Conservation (phyloP, 2,329 filamentous ascomycete species). For the Diaporthe nobilis region DNA sequence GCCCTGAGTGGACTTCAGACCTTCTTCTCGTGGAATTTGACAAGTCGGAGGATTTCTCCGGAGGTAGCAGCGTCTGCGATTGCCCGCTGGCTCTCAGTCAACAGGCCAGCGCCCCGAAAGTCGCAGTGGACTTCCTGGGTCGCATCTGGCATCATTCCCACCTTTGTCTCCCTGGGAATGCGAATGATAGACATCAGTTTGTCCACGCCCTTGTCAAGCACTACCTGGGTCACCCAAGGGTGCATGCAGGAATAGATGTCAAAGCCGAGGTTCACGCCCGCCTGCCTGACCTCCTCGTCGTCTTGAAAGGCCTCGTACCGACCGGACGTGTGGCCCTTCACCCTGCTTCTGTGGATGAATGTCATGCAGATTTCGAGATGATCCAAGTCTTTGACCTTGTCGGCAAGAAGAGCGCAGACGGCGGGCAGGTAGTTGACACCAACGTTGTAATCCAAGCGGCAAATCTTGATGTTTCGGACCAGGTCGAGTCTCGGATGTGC, state of each 20-base stretch:
- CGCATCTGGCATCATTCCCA: background rate
- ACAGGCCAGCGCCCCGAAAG: background rate
- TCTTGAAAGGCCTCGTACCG: background rate
- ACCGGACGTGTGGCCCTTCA: no score
- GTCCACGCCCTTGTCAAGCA: background rate
- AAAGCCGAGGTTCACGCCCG: background rate
- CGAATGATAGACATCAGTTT: background rate
- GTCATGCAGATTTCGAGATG: background rate
- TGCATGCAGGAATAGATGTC: constrained; percentile 7
- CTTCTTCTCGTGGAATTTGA: background rate
- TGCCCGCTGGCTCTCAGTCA: background rate
- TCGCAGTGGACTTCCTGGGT: background rate
- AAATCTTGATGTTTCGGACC: background rate
- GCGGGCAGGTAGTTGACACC: background rate
- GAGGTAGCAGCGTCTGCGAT: background rate
- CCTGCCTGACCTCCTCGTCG: background rate
- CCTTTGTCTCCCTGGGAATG: background rate
- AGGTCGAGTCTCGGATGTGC: background rate
- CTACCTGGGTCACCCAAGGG: constrained; percentile 15
- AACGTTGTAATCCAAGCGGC: rapidly evolving
- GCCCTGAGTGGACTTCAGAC: background rate
- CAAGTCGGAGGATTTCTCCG: background rate
- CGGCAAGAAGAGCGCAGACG: background rate
- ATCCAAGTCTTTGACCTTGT: background rate
- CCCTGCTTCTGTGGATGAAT: background rate